These are phyloP conservation scores for Xylaria telfairii DNA, from an alignment of 495 filamentous ascomycete genomes.

Conservation along the genomic window DNA sequence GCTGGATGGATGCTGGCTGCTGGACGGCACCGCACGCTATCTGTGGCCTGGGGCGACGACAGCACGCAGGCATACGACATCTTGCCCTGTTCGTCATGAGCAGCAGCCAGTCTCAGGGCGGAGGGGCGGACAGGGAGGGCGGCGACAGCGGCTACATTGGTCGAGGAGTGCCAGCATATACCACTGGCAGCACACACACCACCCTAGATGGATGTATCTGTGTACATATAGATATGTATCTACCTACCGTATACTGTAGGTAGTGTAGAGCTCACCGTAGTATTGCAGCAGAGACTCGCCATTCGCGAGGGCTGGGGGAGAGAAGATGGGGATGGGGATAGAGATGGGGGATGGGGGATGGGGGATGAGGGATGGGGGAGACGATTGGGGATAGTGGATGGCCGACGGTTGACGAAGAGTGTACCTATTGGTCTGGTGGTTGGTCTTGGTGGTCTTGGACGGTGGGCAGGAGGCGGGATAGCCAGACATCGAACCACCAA, in stretches of 20 bases:
- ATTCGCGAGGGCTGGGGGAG: background rate
- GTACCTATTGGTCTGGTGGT: too few relatives aligned
- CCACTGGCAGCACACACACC: too few relatives aligned
- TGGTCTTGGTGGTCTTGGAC: background rate
- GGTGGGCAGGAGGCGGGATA: background rate
- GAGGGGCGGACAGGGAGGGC: slow-evolving; percentile 13
- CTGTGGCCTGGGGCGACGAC: slow-evolving; percentile 6
- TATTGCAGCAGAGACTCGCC: slow-evolving; percentile 15
- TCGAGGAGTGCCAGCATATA: background rate
- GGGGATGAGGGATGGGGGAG: too few relatives aligned
- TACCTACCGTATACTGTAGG: background rate
- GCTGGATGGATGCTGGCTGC: too few relatives aligned
- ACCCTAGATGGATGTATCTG: too few relatives aligned
- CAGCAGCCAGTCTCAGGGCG: background rate
- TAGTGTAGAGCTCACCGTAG: background rate
- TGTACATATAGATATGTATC: too few relatives aligned
- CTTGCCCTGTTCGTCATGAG: background rate
- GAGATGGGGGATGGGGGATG: too few relatives aligned
- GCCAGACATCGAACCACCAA: slow-evolving; percentile 27
- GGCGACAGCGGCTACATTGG: slow-evolving; percentile 22
- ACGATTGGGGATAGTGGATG: too few relatives aligned
- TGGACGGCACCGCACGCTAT: background rate
- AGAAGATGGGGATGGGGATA: too few relatives aligned
- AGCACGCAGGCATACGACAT: slow-evolving; percentile 18
- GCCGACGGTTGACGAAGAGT: too few relatives aligned